Conservation (phyloP, 306 rosid genomes). For the Rubus idaeus region DNA sequence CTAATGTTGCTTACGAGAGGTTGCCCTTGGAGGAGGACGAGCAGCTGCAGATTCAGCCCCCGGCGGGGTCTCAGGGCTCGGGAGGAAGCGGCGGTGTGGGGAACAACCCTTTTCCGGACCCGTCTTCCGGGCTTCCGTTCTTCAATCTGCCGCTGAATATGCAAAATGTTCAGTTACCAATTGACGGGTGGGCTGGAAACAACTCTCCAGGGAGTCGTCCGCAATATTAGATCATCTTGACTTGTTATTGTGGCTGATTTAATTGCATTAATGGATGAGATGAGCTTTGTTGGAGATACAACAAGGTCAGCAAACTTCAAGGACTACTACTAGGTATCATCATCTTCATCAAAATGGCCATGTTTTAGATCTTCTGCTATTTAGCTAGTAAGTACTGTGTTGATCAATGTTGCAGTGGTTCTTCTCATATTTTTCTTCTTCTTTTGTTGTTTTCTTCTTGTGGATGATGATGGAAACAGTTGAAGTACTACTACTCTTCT, state of each 20-base stretch:
- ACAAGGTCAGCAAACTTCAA: constrained; percentile 54
- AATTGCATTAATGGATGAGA: constrained; percentile 22
- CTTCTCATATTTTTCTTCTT: neutral
- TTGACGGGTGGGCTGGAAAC: constrained; percentile 50
- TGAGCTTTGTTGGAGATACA: constrained; percentile 9
- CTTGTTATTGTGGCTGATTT: constrained; percentile 3
- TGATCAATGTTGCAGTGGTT: neutral
- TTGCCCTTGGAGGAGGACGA: constrained; percentile 75
- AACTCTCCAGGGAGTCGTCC: constrained; percentile 29
- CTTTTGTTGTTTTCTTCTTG: constrained; percentile 21
- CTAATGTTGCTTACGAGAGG: constrained; percentile 85
- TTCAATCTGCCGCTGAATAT: constrained; percentile 77
- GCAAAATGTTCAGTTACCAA: constrained; percentile 81
- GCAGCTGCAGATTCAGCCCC: constrained; percentile 50
- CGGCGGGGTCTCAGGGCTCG: constrained; percentile 39
- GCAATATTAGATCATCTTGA: neutral
- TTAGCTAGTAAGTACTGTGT: neutral
- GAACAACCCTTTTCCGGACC: constrained; percentile 52
- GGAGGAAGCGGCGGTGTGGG: constrained; percentile 32
- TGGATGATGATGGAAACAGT: constrained; percentile 14
- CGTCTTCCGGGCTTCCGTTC: constrained; percentile 74
- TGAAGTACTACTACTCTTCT: constrained; percentile 5
- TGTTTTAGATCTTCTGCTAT: constrained; percentile 12
- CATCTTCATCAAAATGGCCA: constrained; percentile 8
- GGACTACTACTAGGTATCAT: constrained; percentile 21